Conservation (phyloP, 73 alveolate species). For the Paramecium tetraurelia region DNA sequence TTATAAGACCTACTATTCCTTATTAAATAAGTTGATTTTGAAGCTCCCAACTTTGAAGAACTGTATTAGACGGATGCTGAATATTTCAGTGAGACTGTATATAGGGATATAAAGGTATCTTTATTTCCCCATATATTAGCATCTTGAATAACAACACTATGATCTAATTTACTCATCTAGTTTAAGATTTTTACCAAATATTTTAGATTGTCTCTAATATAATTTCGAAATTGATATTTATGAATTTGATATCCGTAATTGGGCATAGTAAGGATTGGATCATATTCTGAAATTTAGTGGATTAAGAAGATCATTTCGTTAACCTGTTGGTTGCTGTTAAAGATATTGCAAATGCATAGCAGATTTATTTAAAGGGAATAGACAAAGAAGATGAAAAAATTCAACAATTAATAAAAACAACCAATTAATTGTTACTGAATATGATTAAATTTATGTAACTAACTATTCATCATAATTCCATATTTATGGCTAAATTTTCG, state of each 20-base stretch:
- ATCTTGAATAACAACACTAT: not conserved
- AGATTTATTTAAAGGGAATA: not conserved
- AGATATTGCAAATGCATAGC: not conserved
- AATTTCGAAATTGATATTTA: not conserved
- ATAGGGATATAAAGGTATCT: slow-evolving; percentile 27
- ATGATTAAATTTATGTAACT: not conserved
- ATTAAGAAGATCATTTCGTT: not conserved
- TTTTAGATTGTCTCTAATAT: not conserved
- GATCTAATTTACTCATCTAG: not conserved
- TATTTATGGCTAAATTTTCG: not conserved
- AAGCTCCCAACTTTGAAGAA: slow-evolving; percentile 1
- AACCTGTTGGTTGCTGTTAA: not conserved
- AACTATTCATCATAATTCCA: not conserved
- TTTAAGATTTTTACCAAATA: slow-evolving; percentile 4
- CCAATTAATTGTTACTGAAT: not conserved
- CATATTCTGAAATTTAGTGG: not conserved
- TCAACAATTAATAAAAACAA: not conserved
- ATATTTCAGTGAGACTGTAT: not conserved
- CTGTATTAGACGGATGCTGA: slow-evolving; percentile 12
- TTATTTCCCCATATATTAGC: not conserved
- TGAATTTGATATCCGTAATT: not conserved
- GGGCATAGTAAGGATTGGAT: slow-evolving; percentile 25
- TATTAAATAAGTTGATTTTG: not conserved
- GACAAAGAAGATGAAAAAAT: not conserved
- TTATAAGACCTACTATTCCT: not conserved